These are phyloP conservation scores for Ehretia macrophylla DNA, from an alignment of 257 asterid species.

Conservation along the genomic window DNA sequence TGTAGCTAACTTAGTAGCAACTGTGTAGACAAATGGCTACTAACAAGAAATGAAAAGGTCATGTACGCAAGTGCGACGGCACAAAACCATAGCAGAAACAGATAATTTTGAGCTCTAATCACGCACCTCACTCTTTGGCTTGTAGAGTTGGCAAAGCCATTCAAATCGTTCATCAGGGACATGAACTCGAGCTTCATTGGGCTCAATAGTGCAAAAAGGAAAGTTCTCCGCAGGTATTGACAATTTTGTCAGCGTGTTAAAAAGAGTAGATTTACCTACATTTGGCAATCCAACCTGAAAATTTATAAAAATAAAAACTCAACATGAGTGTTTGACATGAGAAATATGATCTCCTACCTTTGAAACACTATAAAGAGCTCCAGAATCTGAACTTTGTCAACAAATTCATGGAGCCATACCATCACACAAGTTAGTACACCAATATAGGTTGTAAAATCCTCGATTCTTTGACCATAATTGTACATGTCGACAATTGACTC, in stretches of 20 bases:
- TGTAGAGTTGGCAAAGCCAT: conserved; percentile 86
- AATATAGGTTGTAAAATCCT: too few species aligned
- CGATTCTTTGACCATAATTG: too few species aligned
- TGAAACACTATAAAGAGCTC: neutral
- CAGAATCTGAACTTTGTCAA: neutral
- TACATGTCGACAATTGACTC: too few species aligned
- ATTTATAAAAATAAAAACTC: neutral
- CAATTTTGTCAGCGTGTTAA: conserved; percentile 94
- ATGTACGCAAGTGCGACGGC: too few species aligned
- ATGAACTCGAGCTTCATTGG: conserved; percentile 93
- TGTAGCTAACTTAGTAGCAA: neutral
- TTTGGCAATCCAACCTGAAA: conserved; percentile 98
- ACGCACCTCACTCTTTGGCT: conserved; percentile 93
- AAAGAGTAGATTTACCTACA: conserved; percentile 95
- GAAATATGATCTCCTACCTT: neutral
- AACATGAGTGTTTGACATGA: neutral
- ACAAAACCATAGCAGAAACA: neutral
- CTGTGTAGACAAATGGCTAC: too few species aligned
- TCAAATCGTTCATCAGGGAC: conserved; percentile 95
- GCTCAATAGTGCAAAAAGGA: conserved; percentile 97
- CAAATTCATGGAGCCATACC: neutral
- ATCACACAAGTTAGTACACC: conserved; percentile 1
- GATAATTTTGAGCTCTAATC: conserved; percentile 2
- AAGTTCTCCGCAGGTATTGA: conserved; percentile 97
- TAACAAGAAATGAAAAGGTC: too few species aligned